Base-by-base conservation (phyloP, 1,139 yeast genomes). In the Kodamaea ohmeri region DNA sequence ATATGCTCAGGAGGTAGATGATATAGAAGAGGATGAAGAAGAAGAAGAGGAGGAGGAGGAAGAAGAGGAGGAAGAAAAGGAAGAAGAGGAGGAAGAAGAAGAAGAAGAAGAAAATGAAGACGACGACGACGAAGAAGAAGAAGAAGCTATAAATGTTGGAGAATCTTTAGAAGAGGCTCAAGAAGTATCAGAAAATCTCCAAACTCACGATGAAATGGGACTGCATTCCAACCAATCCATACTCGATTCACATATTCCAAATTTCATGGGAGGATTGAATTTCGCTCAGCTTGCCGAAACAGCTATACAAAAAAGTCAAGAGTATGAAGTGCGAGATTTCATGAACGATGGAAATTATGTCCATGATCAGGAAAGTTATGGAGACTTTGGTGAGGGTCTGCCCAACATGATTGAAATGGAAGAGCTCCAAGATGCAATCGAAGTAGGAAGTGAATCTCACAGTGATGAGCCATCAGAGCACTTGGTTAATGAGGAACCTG, bases 211-310 rank as follows among this genome's bases (percentile, higher is more conserved):
- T n/a, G n/a, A n/a, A n/a, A n/a, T n/a, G n/a, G n/a, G n/a, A n/a
- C n/a, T n/a, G n/a, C n/a, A n/a, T n/a, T n/a, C n/a, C n/a, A n/a
- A n/a, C n/a, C n/a, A n/a, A 3, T 27, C 17, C 18, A 14, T 14
- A 5, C 29, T 4, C 5, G 15, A 26, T n/a, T n/a, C n/a, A n/a
- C n/a, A n/a, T n/a, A n/a, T n/a, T n/a, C n/a, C n/a, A n/a, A n/a
- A n/a, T n/a, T n/a, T n/a, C n/a, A n/a, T n/a, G n/a, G n/a, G n/a
- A 15, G 32, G 26, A 5, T 12, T 26, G 16, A 28, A 34, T 18
- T 26, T 37, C 9, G 38, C 34, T 4, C 35, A 29, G 14, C 26
- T 43, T 17, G 43, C 45, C 12, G 40, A 38, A 25, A 43, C 48
- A 4, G 44, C 32, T 4, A 40, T 44, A 7, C 36, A 43, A 46